Base-by-base conservation (phyloP, 768 basidiomycete species). In the Rhizopogon vesiculosus region DNA sequence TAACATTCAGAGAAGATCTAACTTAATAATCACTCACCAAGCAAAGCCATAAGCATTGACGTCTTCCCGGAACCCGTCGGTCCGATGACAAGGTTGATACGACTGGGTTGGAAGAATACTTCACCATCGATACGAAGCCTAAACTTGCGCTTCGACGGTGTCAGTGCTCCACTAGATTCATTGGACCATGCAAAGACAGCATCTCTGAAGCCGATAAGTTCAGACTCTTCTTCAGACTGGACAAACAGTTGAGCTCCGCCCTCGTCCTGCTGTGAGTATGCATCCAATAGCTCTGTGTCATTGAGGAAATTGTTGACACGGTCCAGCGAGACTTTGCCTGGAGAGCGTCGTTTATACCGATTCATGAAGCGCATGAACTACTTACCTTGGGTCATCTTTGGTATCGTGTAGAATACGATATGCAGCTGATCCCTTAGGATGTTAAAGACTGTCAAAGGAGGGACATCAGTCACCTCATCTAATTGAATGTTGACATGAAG, bases 271-370 rank as follows among this genome's bases (percentile, higher is more conserved):
- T 48, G 31, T 33, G 58, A n/a, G n/a, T 56, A 51, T 13, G 25
- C 41, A 39, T 61, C 60, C 45, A 61, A 45, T 18, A 61, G 42
- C 35, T 61, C 60, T 19, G 60, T 61, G 9, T 61, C 49, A 9
- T n/a, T 51, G 39, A 83, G 56, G 67, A 82, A 82, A 5, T 71
- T 69, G 86, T n/a, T n/a, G n/a, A n/a, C n/a, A n/a, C n/a, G n/a
- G n/a, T n/a, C n/a, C n/a, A n/a, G n/a, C n/a, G n/a, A 86, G 5
- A 91, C 86, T 66, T 83, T 84, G 49, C 77, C 83, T 68, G 69
- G 54, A 22, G 31, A 41, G 16, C n/a, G 2, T 28, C 40, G 12
- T 49, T 49, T 49, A 66, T 58, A 48, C 18, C 16, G 8, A 22
- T 4, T 59, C 33, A 13, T 39, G 54, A 15, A 49, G 8, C 1